Base-by-base conservation (phyloP, 257 asterid genomes). In the Vinca minor region DNA sequence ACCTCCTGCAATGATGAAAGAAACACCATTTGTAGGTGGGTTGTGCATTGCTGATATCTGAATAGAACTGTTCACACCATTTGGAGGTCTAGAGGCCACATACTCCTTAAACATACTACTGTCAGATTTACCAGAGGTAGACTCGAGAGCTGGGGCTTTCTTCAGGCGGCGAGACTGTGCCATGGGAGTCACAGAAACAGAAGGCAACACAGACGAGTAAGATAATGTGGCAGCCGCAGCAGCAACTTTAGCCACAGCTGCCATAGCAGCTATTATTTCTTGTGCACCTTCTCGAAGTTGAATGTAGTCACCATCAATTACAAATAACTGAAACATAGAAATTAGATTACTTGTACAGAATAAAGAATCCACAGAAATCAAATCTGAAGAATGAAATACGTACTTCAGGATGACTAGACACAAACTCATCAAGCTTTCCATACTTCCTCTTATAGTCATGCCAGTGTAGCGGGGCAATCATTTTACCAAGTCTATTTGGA, bases 241-340 rank as follows among this genome's bases (percentile, higher is more conserved):
- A 8, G 95, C 95, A 12, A 91, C 95, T 84, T 87, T 84, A 71
- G 97, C 97, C 64, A 78, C 94, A 74, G 97, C 88, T 59, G 97
- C 86, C 31, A 87, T 75, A 54, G 97, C 96, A 46, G 94, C 96
- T 81, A 91, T 82, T 48, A 71, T 83, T 82, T 76, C 93, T 71
- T 85, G 96, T 63, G 97, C 97, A 66, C 97, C 96, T 68, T 88
- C 97, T 42, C 95, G 88, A 58, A 91, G 96, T 68, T 87, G 93
- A 76, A 91, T 87, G 81, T 73, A 81, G 82, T 87, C 96, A 53
- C 91, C 96, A 61, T 91, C 95, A 26, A 87, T 85, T 44, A 80
- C 67, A 69, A 91, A 91, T 66, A 91, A 76, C 97, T 91, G 71
- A 62, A 69, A 57, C 26, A 59, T 11, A 63, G 10, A 64, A 48